Conservation (phyloP, 1,284 basidiomycete species). For the Chalciporus piperatoides region DNA sequence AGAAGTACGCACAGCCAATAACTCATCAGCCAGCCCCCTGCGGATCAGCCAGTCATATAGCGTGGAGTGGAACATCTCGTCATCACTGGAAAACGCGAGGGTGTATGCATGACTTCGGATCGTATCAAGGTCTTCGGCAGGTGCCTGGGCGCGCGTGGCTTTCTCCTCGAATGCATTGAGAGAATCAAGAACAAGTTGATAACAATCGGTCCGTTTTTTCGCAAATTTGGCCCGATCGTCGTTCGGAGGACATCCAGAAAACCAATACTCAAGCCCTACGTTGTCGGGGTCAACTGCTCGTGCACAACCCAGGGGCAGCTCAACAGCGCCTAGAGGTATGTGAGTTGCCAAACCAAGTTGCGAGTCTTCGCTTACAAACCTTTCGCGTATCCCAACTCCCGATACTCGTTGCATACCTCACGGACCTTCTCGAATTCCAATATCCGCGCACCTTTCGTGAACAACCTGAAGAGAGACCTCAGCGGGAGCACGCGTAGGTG, state of each 20-base stretch:
- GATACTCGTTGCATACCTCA: conserved; percentile 85
- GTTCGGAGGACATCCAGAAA: conserved; percentile 56
- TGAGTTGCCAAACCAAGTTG: conserved; percentile 3
- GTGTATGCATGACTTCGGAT: conserved; percentile 74
- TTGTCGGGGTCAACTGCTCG: conserved; percentile 75
- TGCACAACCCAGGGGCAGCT: conserved; percentile 85
- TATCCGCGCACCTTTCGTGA: conserved; percentile 82
- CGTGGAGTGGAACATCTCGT: conserved; percentile 92
- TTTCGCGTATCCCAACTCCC: conserved; percentile 76
- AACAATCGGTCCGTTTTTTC: conserved; percentile 70
- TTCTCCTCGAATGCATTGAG: conserved; percentile 77
- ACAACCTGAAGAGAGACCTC: conserved; percentile 53
- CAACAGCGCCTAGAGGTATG: conserved; percentile 64
- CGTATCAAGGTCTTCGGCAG: conserved; percentile 55
- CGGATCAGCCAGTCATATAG: conserved; percentile 93
- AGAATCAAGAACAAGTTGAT: conserved; percentile 80
- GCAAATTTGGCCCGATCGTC: conserved; percentile 62
- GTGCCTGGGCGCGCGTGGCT: conserved; percentile 28
- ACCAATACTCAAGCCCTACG: conserved; percentile 76
- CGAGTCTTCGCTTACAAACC: conserved; percentile 41
- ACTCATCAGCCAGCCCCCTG: conserved; percentile 78
- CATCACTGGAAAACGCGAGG: conserved; percentile 78
- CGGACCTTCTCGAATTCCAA: conserved; percentile 82
- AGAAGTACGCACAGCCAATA: conserved; percentile 69
- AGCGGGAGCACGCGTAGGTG: background rate